Percentiles rank a stretch among this genome's conserved stretches.
phyloP scores from a whole-genome alignment of 805 yeast species.

The Candida berthetii region DNA sequence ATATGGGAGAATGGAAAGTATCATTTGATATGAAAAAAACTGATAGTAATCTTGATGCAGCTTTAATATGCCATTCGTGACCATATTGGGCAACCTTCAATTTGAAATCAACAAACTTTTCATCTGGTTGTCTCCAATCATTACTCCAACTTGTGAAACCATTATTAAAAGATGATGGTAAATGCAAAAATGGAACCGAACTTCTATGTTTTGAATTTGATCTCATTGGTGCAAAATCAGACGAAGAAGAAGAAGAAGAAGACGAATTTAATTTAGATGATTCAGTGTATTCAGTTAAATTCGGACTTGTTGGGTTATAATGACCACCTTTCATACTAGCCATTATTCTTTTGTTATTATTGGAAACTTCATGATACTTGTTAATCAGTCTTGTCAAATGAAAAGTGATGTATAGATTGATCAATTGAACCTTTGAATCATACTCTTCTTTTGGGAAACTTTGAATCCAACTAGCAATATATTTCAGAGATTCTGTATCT shows the following conservation, averaged over 20 bases:
- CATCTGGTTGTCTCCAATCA: neutral
- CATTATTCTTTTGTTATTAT: neutral
- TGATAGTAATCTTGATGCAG: slow-evolving; percentile 57
- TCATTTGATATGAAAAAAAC: slow-evolving; percentile 51
- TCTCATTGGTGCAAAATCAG: neutral
- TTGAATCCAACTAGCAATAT: slow-evolving; percentile 52
- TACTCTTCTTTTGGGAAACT: slow-evolving; percentile 37
- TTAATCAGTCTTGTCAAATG: slow-evolving; percentile 53
- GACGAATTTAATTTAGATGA: slow-evolving; percentile 6
- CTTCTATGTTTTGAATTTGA: too few species aligned
- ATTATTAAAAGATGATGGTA: slow-evolving; percentile 6
- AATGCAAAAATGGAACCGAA: slow-evolving; percentile 2
- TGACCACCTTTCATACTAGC: neutral
- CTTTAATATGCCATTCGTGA: slow-evolving; percentile 73
- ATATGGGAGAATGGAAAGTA: slow-evolving; percentile 13
- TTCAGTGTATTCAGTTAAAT: slow-evolving; percentile 5
- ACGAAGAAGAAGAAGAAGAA: neutral
- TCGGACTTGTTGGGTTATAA: slow-evolving; percentile 5
- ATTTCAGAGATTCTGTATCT: slow-evolving; percentile 30
- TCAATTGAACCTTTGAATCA: slow-evolving; percentile 49
- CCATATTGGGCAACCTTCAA: slow-evolving; percentile 57
- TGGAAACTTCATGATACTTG: slow-evolving; percentile 3
- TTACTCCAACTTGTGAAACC: slow-evolving; percentile 9
- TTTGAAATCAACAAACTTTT: slow-evolving; percentile 17
- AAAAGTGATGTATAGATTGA: slow-evolving; percentile 75